These are phyloP conservation scores for Croton setiger DNA, from an alignment of 441 rosid genomes.

Conservation along the genomic window DNA sequence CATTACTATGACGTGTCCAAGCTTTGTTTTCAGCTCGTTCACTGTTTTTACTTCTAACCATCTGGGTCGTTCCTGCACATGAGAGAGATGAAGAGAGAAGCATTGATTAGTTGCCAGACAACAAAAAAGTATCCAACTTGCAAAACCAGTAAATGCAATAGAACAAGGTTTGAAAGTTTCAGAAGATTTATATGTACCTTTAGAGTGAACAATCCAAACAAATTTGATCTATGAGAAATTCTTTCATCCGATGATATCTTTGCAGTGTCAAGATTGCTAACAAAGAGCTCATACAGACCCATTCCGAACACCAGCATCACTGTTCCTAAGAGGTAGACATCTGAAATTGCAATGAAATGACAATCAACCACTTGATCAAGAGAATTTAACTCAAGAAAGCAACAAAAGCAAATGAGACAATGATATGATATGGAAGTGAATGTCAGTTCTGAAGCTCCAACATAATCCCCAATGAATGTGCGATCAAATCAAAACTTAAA, in stretches of 20 bases:
- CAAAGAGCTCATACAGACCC: constrained; percentile 91
- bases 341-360: constrained; percentile 29
- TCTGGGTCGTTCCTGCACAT: constrained; percentile 71
- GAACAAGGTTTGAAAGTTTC: neutral
- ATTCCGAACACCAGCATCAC: constrained; percentile 97
- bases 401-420: neutral
- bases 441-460: neutral
- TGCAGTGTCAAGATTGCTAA: constrained; percentile 68
- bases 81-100: neutral
- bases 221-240: constrained; percentile 47
- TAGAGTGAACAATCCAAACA: constrained; percentile 76
- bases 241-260: constrained; percentile 38
- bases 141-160: neutral
- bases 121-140: neutral
- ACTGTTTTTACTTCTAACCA: constrained; percentile 86
- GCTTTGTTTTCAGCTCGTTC: constrained; percentile 78
- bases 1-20: constrained; percentile 99
- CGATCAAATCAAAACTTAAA: too few relatives aligned
- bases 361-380: neutral
- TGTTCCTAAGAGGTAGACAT: constrained; percentile 88
- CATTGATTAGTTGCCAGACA: neutral
- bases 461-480: too few relatives aligned
- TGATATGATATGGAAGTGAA: neutral
- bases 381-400: neutral
- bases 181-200: constrained; percentile 43